A percentile compares a stretch with the other conserved stretches of the same genome.
Evolutionary conservation across 352 stramenopile genomes (phyloP).

Genomic region (Pythium biforme): DNA sequence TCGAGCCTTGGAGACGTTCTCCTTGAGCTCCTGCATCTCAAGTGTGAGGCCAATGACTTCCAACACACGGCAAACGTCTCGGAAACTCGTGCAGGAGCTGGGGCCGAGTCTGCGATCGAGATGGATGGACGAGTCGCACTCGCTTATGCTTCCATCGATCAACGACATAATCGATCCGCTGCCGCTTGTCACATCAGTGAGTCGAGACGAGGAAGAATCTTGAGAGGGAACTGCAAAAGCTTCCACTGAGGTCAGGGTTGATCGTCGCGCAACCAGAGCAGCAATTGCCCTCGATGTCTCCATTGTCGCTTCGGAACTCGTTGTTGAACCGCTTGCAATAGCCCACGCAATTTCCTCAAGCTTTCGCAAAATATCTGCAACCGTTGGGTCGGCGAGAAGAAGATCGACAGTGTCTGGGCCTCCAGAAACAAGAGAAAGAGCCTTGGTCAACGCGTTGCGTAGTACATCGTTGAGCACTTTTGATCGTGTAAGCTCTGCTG

Average conservation of each 20-base stretch:
- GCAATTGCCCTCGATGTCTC: constrained; percentile 18
- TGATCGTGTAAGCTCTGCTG: constrained; percentile 63
- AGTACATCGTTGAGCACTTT: constrained; percentile 71
- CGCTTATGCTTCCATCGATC: constrained; percentile 26
- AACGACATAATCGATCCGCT: constrained; percentile 8
- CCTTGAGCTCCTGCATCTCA: constrained; percentile 47
- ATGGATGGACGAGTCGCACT: constrained; percentile 38
- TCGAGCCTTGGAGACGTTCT: constrained; percentile 21
- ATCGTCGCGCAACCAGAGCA: constrained; percentile 14
- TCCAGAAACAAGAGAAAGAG: constrained; percentile 35
- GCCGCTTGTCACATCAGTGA: constrained; percentile 7
- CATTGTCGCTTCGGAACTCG: constrained; percentile 13
- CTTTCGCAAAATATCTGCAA: constrained; percentile 52
- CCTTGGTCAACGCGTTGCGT: constrained; percentile 64
- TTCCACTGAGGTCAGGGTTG: constrained; percentile 11
- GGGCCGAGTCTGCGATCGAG: constrained; percentile 3
- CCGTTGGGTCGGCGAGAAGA: constrained; percentile 44
- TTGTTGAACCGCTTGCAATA: constrained; percentile 15
- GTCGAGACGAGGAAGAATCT: constrained; percentile 6
- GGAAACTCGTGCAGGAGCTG: constrained; percentile 30
- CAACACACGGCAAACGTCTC: constrained; percentile 43
- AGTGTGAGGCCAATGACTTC: constrained; percentile 54
- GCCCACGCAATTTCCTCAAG: constrained; percentile 50
- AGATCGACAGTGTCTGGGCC: constrained; percentile 38
- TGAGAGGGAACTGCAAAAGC: background rate